Conservation (phyloP, 2,329 filamentous ascomycete genomes). For the Aspergillus felis region DNA sequence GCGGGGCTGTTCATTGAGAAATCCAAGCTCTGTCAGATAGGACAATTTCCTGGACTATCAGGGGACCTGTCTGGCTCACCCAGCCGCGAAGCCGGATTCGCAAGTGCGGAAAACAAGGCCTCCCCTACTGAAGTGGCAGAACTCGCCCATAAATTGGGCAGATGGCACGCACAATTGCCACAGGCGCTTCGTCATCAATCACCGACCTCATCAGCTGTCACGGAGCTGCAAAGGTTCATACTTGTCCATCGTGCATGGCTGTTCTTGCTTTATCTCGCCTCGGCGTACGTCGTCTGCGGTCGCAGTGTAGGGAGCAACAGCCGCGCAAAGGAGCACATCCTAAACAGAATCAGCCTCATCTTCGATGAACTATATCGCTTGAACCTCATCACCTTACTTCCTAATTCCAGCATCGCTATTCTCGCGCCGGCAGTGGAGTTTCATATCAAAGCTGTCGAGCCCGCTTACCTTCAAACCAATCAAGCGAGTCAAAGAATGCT, state of each 20-base stretch:
- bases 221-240: neutral
- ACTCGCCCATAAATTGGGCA: neutral
- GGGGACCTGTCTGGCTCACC: neutral
- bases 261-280: neutral
- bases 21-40: constrained; percentile 6
- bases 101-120: neutral
- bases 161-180: neutral
- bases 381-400: neutral
- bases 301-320: neutral
- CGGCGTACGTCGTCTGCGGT: neutral
- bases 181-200: neutral
- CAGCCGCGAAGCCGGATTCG: neutral
- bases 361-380: neutral
- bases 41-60: neutral
- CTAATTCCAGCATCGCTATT: neutral
- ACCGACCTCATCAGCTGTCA: neutral
- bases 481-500: neutral
- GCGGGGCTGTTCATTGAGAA: constrained; percentile 8
- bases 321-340: neutral
- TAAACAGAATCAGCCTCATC: neutral
- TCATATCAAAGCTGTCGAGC: neutral
- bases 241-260: neutral
- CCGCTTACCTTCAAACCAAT: neutral
- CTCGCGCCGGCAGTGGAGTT: neutral
- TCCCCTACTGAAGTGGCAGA: neutral